Evolutionary conservation across 257 asterid genomes (phyloP).

Genomic region (Nicotiana attenuata): DNA sequence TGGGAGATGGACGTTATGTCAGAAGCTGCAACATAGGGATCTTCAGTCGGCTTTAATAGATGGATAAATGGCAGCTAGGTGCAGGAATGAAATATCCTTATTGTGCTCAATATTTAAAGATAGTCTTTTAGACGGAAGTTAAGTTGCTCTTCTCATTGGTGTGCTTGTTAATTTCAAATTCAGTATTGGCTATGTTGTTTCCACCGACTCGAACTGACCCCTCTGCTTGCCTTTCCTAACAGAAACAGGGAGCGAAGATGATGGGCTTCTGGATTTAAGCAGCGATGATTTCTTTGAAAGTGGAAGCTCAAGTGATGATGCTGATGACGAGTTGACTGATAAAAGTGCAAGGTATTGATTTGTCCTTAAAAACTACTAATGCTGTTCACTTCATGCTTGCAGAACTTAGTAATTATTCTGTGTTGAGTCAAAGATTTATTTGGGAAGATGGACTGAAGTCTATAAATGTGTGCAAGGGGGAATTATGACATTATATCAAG

Average conservation of each 20-base stretch:
- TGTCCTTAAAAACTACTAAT: background rate
- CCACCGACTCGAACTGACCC: conserved; percentile 8
- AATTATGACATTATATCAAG: background rate
- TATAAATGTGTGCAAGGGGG: background rate
- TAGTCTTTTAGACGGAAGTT: background rate
- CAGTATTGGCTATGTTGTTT: background rate
- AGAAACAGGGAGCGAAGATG: conserved; percentile 99
- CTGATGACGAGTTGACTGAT: conserved; percentile 89
- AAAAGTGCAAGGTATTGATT: conserved; percentile 65
- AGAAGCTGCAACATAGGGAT: background rate
- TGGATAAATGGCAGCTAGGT: background rate
- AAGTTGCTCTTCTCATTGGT: background rate
- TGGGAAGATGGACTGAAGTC: background rate
- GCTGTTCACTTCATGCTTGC: background rate
- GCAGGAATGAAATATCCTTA: background rate
- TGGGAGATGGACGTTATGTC: background rate
- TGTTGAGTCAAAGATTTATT: background rate
- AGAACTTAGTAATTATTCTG: background rate
- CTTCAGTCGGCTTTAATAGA: background rate
- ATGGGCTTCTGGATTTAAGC: conserved; percentile 75
- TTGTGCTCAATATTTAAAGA: background rate
- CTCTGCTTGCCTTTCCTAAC: conserved; percentile 23
- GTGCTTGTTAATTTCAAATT: conserved; percentile 1
- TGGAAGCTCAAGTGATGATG: conserved; percentile 94
- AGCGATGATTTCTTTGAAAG: conserved; percentile 83